A percentile compares a stretch with the other conserved stretches of the same genome.
phyloP scores from a whole-genome alignment of 371 early-diverging fungal genomes.

The Mortierella sp. region DNA sequence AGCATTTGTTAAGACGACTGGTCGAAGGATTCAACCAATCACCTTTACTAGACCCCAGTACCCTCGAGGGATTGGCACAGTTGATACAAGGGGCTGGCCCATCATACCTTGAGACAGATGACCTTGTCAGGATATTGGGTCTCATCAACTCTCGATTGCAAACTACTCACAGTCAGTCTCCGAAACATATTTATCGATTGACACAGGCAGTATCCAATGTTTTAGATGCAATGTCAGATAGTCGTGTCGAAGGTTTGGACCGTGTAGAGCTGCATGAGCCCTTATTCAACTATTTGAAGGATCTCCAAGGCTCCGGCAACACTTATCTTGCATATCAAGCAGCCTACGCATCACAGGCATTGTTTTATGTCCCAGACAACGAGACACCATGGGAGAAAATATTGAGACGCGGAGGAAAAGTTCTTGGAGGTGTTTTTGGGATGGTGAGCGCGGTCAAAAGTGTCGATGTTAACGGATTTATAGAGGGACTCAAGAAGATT shows the following conservation, averaged over 20 bases:
- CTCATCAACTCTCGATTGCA: slow-evolving; percentile 10
- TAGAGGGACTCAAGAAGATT: not conserved
- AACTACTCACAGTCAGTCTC: slow-evolving; percentile 9
- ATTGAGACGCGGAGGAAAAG: too few relatives aligned
- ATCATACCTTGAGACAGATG: slow-evolving; percentile 6
- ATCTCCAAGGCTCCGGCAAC: slow-evolving; percentile 5
- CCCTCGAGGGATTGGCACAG: slow-evolving; percentile 12
- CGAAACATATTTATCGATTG: slow-evolving; percentile 1
- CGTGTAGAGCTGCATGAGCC: slow-evolving; percentile 10
- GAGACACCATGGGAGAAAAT: too few relatives aligned
- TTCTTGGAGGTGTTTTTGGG: not conserved
- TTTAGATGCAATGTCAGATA: slow-evolving; percentile 18
- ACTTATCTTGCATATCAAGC: slow-evolving; percentile 12
- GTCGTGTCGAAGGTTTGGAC: slow-evolving; percentile 11
- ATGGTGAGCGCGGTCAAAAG: slow-evolving; percentile 11
- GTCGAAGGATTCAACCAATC: not conserved
- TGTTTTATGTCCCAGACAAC: too few relatives aligned
- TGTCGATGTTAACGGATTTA: slow-evolving; percentile 3
- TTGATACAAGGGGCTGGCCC: not conserved
- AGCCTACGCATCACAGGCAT: slow-evolving; percentile 17
- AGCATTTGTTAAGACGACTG: slow-evolving; percentile 1
- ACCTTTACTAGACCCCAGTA: not conserved
- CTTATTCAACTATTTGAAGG: not conserved
- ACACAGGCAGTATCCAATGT: slow-evolving; percentile 4
- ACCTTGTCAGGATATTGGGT: slow-evolving; percentile 11